phyloP scores from a whole-genome alignment of 2,329 filamentous ascomycete species.

The Orbilia quercus region DNA sequence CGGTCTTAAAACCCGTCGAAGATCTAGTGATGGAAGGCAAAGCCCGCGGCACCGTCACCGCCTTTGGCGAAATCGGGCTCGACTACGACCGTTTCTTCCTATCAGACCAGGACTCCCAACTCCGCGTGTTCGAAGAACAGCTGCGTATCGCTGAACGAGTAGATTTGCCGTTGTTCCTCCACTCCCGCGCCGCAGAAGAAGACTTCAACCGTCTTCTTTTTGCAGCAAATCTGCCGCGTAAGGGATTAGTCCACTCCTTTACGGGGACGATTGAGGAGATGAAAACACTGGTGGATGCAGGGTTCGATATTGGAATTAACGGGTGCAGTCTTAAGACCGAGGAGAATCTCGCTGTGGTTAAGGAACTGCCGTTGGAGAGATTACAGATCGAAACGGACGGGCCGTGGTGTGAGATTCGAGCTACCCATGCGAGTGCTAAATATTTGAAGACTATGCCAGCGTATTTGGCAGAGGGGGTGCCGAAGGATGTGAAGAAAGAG shows the following conservation, averaged over 20 bases:
- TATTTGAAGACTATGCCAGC: constrained; percentile 72
- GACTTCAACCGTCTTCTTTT: constrained; percentile 81
- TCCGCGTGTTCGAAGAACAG: constrained; percentile 86
- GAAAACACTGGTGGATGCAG: constrained; percentile 79
- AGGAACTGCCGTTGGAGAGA: constrained; percentile 78
- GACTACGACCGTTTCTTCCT: constrained; percentile 94
- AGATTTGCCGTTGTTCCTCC: constrained; percentile 87
- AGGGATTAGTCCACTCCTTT: constrained; percentile 92
- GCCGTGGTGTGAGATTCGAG: constrained; percentile 95
- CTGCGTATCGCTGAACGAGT: constrained; percentile 80
- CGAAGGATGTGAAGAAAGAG: constrained; percentile 92
- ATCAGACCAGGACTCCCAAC: constrained; percentile 80
- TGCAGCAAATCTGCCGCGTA: constrained; percentile 64
- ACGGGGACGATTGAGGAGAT: constrained; percentile 89
- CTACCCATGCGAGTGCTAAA: constrained; percentile 82
- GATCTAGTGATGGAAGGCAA: constrained; percentile 73
- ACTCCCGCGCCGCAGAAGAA: constrained; percentile 84
- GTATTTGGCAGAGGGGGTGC: constrained; percentile 74
- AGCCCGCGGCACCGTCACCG: constrained; percentile 72
- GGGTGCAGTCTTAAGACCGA: constrained; percentile 95
- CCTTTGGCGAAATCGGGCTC: constrained; percentile 94
- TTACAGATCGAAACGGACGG: constrained; percentile 97
- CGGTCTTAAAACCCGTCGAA: constrained; percentile 71
- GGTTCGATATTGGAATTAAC: constrained; percentile 93
- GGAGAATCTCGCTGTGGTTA: constrained; percentile 88